A percentile compares a stretch with the other conserved stretches of the same genome.
phyloP scores from a whole-genome alignment of 2,329 filamentous ascomycete species.

The Dryadomyces quercivorus region DNA sequence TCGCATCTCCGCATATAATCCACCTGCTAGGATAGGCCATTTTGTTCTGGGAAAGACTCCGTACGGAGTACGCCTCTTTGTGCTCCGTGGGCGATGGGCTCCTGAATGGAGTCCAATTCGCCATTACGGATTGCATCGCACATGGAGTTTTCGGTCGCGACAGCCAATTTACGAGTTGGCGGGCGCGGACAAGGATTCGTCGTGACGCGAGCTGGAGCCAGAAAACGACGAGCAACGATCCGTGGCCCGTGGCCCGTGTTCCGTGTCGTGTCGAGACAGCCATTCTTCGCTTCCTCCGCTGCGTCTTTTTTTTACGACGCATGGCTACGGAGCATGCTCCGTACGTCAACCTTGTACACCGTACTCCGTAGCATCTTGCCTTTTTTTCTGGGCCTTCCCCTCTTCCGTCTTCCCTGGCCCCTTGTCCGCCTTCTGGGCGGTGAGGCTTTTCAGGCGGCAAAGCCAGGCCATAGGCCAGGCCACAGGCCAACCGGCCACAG shows the following conservation, averaged over 20 bases:
- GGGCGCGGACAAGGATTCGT: background rate
- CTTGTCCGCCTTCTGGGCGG: background rate
- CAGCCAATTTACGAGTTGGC: background rate
- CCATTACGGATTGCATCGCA: background rate
- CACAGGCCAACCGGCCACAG: too few relatives aligned
- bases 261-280: too few relatives aligned
- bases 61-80: background rate
- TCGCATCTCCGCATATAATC: background rate
- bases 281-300: too few relatives aligned
- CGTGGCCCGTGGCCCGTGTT: background rate
- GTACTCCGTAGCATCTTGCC: background rate
- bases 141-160: background rate
- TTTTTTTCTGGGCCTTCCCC: background rate
- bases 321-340: too few relatives aligned
- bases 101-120: background rate
- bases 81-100: too few relatives aligned
- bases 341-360: background rate
- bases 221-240: background rate
- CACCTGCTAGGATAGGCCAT: background rate
- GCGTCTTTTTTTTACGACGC: too few relatives aligned
- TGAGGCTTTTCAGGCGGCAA: background rate
- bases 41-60: background rate
- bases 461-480: background rate
- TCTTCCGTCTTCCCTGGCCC: too few relatives aligned
- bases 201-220: background rate